Evolutionary conservation across 768 basidiomycete genomes (phyloP).

Genomic region (Boletus rubroflammeus): DNA sequence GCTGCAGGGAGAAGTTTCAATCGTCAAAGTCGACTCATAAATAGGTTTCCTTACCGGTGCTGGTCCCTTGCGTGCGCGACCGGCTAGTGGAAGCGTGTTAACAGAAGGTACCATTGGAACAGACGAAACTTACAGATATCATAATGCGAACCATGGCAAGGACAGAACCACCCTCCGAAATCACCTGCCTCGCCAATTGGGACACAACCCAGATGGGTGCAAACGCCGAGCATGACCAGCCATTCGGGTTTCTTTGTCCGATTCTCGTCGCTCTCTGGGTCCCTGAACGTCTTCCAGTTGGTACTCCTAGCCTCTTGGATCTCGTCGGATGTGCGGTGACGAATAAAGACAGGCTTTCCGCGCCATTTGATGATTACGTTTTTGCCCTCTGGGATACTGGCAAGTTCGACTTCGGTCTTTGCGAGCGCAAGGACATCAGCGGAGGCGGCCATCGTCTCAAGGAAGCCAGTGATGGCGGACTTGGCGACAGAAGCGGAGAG

Average conservation of each 20-base stretch:
- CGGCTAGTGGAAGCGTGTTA: conserved; percentile 49
- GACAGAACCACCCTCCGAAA: conserved; percentile 99
- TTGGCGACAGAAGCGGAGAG: conserved; percentile 94
- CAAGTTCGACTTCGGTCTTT: conserved; percentile 93
- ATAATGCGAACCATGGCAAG: conserved; percentile 98
- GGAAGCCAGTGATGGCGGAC: conserved; percentile 88
- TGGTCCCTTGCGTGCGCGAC: conserved; percentile 93
- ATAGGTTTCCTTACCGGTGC: conserved; percentile 67
- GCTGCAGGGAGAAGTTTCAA: conserved; percentile 38
- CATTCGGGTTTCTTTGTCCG: conserved; percentile 95
- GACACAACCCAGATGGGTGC: conserved; percentile 98
- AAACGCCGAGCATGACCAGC: conserved; percentile 89
- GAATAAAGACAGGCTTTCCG: conserved; percentile 99
- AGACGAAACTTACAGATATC: conserved; percentile 72
- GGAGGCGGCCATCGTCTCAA: conserved; percentile 94
- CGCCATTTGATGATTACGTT: conserved; percentile 99
- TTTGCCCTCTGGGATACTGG: conserved; percentile 92
- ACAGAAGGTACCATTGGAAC: neutral
- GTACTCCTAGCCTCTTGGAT: conserved; percentile 85
- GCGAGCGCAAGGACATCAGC: conserved; percentile 97
- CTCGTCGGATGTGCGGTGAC: conserved; percentile 89
- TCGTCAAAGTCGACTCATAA: neutral
- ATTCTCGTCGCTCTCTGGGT: conserved; percentile 87
- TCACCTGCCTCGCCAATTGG: conserved; percentile 98
- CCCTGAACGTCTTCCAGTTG: conserved; percentile 85